These are phyloP conservation scores for Gonium pectorale DNA, from an alignment of 139 green algal genomes.

Conservation along the genomic window DNA sequence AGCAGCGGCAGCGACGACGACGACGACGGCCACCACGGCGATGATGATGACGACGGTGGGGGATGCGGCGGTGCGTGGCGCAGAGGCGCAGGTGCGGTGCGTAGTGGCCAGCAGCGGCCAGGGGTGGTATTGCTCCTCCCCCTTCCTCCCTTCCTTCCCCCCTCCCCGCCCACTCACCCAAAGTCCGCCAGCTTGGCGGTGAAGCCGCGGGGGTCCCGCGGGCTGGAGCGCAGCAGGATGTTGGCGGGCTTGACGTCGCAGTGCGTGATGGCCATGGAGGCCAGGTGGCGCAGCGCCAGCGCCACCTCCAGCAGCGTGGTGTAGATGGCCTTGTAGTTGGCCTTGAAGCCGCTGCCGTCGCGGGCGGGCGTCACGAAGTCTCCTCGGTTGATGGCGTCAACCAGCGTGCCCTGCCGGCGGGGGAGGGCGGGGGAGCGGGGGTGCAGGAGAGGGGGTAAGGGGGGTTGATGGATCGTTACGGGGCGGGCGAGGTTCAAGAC, in stretches of 20 bases:
- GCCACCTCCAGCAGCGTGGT: conserved; percentile 63
- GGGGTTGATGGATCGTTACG: background rate
- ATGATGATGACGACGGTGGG: no score
- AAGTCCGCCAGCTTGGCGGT: conserved; percentile 79
- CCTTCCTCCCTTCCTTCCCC: background rate
- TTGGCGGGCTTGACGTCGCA: conserved; percentile 48
- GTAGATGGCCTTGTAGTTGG: conserved; percentile 53
- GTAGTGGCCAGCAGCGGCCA: no score
- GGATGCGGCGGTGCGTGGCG: no score
- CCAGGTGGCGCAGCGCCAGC: conserved; percentile 63
- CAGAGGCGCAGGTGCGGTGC: no score
- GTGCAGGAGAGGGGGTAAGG: background rate
- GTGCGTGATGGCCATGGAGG: conserved; percentile 50
- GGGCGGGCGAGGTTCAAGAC: no score
- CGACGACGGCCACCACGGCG: no score
- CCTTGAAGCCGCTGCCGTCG: conserved; percentile 40
- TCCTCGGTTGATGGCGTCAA: conserved; percentile 40
- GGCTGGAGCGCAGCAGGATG: conserved; percentile 39
- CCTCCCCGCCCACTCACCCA: conserved; percentile 28
- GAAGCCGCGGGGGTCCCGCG: conserved; percentile 55
- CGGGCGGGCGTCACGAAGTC: conserved; percentile 30
- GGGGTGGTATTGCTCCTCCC: no score
- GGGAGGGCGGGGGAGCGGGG: background rate
- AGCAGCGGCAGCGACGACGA: no score
- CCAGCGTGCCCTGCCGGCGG: conserved; percentile 27